phyloP scores from a whole-genome alignment of 768 basidiomycete species.

The Terana coerulea region DNA sequence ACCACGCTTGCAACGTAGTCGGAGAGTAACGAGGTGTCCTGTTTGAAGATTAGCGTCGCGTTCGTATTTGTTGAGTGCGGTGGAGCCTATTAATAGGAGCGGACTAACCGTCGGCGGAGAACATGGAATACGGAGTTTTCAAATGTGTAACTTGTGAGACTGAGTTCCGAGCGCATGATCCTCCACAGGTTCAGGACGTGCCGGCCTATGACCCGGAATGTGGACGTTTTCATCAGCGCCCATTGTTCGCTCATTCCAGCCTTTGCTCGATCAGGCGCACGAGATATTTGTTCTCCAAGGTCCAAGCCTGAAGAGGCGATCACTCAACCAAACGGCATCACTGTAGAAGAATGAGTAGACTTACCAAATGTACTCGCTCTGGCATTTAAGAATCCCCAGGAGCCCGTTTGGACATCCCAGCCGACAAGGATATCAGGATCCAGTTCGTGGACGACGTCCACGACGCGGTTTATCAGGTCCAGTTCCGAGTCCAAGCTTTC shows the following conservation, averaged over 20 bases:
- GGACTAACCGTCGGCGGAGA: slow-evolving; percentile 63
- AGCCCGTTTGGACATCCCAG: slow-evolving; percentile 85
- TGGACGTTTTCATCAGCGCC: slow-evolving; percentile 70
- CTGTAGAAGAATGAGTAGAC: slow-evolving; percentile 4
- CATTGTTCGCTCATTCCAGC: slow-evolving; percentile 55
- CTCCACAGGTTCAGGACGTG: slow-evolving; percentile 94
- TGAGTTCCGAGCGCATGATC: slow-evolving; percentile 83
- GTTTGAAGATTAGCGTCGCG: too few relatives aligned
- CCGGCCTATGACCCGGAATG: slow-evolving; percentile 80
- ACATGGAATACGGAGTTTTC: slow-evolving; percentile 88
- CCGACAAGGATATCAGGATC: slow-evolving; percentile 93
- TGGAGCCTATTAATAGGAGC: background rate
- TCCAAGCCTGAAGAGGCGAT: slow-evolving; percentile 56
- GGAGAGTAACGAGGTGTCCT: slow-evolving; percentile 77
- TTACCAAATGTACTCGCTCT: slow-evolving; percentile 61
- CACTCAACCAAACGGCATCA: background rate
- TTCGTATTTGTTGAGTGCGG: slow-evolving; percentile 2
- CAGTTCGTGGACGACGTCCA: slow-evolving; percentile 69
- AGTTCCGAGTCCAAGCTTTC: slow-evolving; percentile 66
- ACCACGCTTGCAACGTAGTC: slow-evolving; percentile 65
- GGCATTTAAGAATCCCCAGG: slow-evolving; percentile 88
- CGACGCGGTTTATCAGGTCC: slow-evolving; percentile 71
- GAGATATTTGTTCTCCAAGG: slow-evolving; percentile 66
- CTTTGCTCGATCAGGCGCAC: slow-evolving; percentile 53
- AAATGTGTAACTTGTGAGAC: slow-evolving; percentile 75